Conservation (phyloP, 305 asterid genomes). For the Euphrasia arctica region DNA sequence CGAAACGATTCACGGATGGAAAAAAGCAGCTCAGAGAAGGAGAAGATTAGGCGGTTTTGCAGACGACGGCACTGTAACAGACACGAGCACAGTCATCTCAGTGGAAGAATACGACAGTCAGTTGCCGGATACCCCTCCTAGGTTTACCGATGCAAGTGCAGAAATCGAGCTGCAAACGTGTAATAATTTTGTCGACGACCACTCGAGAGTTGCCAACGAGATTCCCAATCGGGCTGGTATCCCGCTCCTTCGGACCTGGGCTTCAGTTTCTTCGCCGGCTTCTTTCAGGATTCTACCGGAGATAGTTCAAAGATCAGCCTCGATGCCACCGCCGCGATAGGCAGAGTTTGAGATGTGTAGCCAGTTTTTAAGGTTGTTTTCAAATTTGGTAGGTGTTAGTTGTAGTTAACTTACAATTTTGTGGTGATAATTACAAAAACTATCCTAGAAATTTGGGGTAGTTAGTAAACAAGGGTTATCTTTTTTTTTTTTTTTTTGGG, state of each 20-base stretch:
- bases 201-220: constrained; percentile 33
- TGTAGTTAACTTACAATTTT: constrained; percentile 19
- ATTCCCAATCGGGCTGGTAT: constrained; percentile 46
- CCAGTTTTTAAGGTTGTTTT: constrained; percentile 16
- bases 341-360: neutral
- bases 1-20: constrained; percentile 78
- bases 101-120: constrained; percentile 49
- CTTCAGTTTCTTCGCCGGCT: constrained; percentile 43
- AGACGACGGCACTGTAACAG: constrained; percentile 64
- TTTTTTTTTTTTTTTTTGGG: too few species aligned
- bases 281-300: constrained; percentile 35
- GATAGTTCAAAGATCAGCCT: constrained; percentile 40
- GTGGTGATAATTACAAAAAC: neutral
- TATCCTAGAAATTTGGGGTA: neutral
- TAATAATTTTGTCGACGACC: constrained; percentile 17
- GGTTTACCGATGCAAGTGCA: constrained; percentile 25
- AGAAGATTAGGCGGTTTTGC: constrained; percentile 42
- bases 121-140: constrained; percentile 46
- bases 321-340: constrained; percentile 38
- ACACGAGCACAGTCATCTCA: constrained; percentile 63
- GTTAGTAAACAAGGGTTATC: neutral
- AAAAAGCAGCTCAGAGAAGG: constrained; percentile 63
- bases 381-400: constrained; percentile 33
- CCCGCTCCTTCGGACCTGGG: constrained; percentile 59
- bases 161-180: constrained; percentile 52